Conservation (phyloP, 2,329 filamentous ascomycete genomes). For the Chaetomiaceae sp. region DNA sequence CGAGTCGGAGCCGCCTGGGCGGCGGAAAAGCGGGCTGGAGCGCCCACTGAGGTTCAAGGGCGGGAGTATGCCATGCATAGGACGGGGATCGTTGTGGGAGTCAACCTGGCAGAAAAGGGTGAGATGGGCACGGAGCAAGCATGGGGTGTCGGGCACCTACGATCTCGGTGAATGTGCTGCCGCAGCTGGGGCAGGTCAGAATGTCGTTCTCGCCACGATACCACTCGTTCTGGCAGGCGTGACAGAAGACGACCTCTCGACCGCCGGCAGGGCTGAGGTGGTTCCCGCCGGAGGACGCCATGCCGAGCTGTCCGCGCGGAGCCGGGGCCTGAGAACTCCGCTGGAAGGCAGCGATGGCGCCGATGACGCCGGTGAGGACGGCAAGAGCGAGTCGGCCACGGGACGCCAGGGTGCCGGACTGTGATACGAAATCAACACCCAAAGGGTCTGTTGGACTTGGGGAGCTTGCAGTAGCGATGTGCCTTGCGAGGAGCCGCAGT, state of each 20-base stretch:
- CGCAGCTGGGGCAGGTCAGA: slow-evolving; percentile 72
- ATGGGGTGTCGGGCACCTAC: slow-evolving; percentile 49
- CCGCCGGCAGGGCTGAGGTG: slow-evolving; percentile 48
- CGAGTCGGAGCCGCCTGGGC: slow-evolving; percentile 43
- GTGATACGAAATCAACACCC: not conserved
- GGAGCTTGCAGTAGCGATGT: not conserved
- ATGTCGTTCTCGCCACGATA: slow-evolving; percentile 60
- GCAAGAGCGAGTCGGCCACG: slow-evolving; percentile 51
- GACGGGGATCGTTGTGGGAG: slow-evolving; percentile 59
- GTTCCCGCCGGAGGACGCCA: slow-evolving; percentile 24
- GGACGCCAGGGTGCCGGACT: slow-evolving; percentile 33
- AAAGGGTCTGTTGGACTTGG: no score
- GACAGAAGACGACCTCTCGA: slow-evolving; percentile 79
- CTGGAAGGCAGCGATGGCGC: slow-evolving; percentile 53
- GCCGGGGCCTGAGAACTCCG: slow-evolving; percentile 39
- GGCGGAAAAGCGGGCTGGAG: slow-evolving; percentile 2
- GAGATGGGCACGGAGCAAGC: slow-evolving; percentile 11
- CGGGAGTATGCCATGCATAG: slow-evolving; percentile 16
- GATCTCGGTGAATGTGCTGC: slow-evolving; percentile 78
- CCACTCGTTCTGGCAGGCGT: slow-evolving; percentile 78
- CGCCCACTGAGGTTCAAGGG: slow-evolving; percentile 4
- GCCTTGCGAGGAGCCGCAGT: not conserved
- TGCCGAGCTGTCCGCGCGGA: slow-evolving; percentile 17
- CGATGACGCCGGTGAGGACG: slow-evolving; percentile 54
- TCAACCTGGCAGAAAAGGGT: slow-evolving; percentile 41